phyloP scores from a whole-genome alignment of 805 yeast genomes.

The Priceomyces haplophilus region DNA sequence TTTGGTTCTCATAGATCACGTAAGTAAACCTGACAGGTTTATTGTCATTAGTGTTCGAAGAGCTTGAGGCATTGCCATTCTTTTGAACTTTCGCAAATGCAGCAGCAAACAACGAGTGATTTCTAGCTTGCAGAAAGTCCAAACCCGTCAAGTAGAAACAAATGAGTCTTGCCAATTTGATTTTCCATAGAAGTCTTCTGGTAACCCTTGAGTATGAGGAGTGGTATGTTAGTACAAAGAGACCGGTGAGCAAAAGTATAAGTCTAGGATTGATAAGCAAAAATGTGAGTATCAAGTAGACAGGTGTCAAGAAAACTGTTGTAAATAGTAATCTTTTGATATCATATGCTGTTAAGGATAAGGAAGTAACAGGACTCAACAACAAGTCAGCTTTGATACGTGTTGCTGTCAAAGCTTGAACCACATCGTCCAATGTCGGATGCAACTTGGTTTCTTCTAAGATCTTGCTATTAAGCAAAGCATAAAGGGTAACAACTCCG shows the following conservation, averaged over 20 bases:
- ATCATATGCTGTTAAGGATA: conserved; percentile 74
- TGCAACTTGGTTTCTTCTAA: conserved; percentile 56
- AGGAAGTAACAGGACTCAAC: conserved; percentile 71
- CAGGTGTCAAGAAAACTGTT: conserved; percentile 80
- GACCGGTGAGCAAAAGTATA: conserved; percentile 56
- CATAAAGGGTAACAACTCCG: conserved; percentile 56
- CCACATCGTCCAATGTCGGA: conserved; percentile 85
- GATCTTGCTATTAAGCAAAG: conserved; percentile 54
- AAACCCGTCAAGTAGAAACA: conserved; percentile 85
- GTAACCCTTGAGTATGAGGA: conserved; percentile 82
- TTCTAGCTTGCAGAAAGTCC: conserved; percentile 54
- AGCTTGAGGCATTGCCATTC: conserved; percentile 22
- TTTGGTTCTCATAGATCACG: conserved; percentile 89
- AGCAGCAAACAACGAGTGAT: conserved; percentile 50
- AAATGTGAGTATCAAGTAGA: conserved; percentile 67
- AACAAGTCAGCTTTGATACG: conserved; percentile 74
- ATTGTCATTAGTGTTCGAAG: conserved; percentile 17
- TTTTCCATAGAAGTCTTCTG: conserved; percentile 81
- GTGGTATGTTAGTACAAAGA: conserved; percentile 74
- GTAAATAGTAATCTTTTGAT: conserved; percentile 78
- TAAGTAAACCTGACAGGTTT: conserved; percentile 79
- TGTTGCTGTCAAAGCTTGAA: conserved; percentile 70
- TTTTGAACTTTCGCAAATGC: conserved; percentile 53
- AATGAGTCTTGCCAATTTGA: conserved; percentile 62
- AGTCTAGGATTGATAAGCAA: conserved; percentile 70